Conservation (phyloP, 495 filamentous ascomycete genomes). For the Neurospora africana region DNA sequence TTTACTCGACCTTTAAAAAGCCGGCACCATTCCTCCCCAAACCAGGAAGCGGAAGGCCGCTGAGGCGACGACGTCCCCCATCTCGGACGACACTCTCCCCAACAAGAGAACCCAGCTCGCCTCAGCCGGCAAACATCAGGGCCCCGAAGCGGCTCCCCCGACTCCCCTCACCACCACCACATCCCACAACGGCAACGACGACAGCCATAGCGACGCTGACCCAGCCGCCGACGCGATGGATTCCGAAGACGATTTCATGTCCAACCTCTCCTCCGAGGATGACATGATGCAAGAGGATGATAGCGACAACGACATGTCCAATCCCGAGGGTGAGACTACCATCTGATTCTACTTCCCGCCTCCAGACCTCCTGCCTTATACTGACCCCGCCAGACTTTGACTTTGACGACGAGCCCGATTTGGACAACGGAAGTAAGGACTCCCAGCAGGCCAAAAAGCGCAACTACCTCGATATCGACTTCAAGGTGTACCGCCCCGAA, state of each 20-base stretch:
- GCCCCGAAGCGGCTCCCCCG: constrained; percentile 37
- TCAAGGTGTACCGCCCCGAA: constrained; percentile 62
- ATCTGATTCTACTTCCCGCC: not conserved
- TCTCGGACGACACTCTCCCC: constrained; percentile 24
- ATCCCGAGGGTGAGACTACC: constrained; percentile 53
- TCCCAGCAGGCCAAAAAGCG: constrained; percentile 54
- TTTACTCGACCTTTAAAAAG: constrained; percentile 7
- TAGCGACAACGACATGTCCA: constrained; percentile 65
- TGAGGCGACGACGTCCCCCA: constrained; percentile 53
- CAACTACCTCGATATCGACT: constrained; percentile 68
- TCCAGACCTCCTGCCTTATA: not conserved
- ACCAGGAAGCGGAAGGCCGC: constrained; percentile 89
- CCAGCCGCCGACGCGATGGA: constrained; percentile 61
- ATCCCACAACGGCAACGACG: constrained; percentile 12
- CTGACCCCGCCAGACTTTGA: constrained; percentile 46
- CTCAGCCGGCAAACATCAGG: constrained; percentile 23
- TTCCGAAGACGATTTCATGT: constrained; percentile 94
- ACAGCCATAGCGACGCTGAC: constrained; percentile 14
- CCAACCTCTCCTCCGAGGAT: constrained; percentile 65
- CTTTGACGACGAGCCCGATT: constrained; percentile 57
- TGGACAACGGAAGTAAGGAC: constrained; percentile 70
- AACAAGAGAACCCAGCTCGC: constrained; percentile 41
- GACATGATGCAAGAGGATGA: constrained; percentile 60
- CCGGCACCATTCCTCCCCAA: constrained; percentile 49
- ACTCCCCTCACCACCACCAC: constrained; percentile 14